Conservation (phyloP, 2,329 filamentous ascomycete genomes). For the Alternaria rosae region DNA sequence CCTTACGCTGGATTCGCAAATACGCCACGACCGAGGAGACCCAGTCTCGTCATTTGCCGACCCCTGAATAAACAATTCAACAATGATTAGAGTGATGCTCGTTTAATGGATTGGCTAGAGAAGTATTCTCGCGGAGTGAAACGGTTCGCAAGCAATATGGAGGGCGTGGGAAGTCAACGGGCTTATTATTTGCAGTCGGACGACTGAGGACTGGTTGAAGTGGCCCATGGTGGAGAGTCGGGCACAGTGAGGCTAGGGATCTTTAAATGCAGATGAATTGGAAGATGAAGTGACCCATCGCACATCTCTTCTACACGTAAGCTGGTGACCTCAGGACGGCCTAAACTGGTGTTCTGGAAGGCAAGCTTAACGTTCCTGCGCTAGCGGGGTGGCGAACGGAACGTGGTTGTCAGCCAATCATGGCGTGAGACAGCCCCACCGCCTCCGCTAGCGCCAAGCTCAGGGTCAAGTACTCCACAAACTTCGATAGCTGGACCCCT, state of each 20-base stretch:
- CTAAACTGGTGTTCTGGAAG: neutral
- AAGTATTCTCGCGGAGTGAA: neutral
- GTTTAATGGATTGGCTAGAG: neutral
- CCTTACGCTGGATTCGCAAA: neutral
- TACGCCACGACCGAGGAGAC: neutral
- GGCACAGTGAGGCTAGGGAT: too few species aligned
- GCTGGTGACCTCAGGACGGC: too few species aligned
- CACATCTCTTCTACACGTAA: neutral
- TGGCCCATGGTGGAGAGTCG: too few species aligned
- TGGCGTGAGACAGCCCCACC: conserved; percentile 11
- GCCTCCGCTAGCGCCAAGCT: conserved; percentile 11
- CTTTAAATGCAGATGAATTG: too few species aligned
- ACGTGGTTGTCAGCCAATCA: conserved; percentile 14
- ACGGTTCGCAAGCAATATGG: too few species aligned
- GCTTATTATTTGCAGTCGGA: too few species aligned
- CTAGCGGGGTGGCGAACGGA: conserved; percentile 11
- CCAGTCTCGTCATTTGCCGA: neutral
- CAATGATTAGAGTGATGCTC: neutral
- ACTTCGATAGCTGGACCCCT: conserved; percentile 9
- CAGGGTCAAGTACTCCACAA: conserved; percentile 18
- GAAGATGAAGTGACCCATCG: neutral
- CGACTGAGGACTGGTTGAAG: too few species aligned
- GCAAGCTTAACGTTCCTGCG: conserved; percentile 3
- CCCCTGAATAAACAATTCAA: too few species aligned
- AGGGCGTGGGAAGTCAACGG: too few species aligned